A percentile compares a stretch with the other conserved stretches of the same genome.
Evolutionary conservation across 768 basidiomycete genomes (phyloP).

Genomic region (Termitomyces eurrhizus): DNA sequence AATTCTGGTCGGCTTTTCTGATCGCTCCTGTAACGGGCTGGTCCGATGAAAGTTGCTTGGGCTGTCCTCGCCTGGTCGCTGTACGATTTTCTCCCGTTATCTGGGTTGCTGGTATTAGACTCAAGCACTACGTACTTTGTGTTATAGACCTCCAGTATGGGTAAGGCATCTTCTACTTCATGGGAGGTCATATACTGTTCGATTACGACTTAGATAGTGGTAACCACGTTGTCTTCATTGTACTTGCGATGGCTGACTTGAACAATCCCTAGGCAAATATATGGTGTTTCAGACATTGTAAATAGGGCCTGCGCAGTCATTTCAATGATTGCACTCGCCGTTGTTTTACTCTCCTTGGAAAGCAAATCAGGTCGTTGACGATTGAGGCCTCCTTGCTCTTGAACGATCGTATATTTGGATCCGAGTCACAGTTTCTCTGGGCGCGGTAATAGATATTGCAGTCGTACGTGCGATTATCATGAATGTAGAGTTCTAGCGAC

Average conservation of each 20-base stretch:
- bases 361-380: conserved; percentile 14
- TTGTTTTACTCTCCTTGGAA: conserved; percentile 28
- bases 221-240: conserved; percentile 21
- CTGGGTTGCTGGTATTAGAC: not conserved
- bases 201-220: conserved; percentile 65
- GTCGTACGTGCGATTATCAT: conserved; percentile 66
- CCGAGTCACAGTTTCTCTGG: conserved; percentile 63
- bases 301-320: conserved; percentile 49
- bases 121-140: not conserved
- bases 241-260: conserved; percentile 27
- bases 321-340: conserved; percentile 57
- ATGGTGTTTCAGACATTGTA: conserved; percentile 59
- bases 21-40: conserved; percentile 49
- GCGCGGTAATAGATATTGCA: conserved; percentile 61
- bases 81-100: conserved; percentile 33
- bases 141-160: conserved; percentile 58
- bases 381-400: conserved; percentile 16
- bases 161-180: conserved; percentile 58
- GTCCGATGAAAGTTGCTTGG: conserved; percentile 59
- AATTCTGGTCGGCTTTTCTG: conserved; percentile 17
- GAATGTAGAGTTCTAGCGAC: conserved; percentile 69
- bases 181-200: conserved; percentile 54
- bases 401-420: conserved; percentile 71
- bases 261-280: conserved; percentile 50
- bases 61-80: conserved; percentile 46